Conservation (phyloP, 1,284 basidiomycete genomes). For the Melampsora larici-populina region DNA sequence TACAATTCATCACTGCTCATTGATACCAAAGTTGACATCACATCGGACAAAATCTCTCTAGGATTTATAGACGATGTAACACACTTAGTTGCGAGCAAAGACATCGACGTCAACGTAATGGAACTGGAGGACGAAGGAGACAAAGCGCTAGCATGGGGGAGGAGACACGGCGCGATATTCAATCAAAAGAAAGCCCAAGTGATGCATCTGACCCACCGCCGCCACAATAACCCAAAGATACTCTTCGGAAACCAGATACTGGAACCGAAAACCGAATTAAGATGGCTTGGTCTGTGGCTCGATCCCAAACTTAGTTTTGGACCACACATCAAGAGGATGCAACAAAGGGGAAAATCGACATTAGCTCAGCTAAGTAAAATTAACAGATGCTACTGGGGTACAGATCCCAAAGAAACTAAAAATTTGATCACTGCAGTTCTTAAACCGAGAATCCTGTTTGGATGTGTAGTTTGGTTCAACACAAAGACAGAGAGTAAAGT, state of each 20-base stretch:
- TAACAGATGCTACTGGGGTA: neutral
- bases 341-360: neutral
- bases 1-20: neutral
- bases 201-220: neutral
- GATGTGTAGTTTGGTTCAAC: neutral
- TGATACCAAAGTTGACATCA: neutral
- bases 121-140: neutral
- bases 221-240: neutral
- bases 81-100: neutral
- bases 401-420: neutral
- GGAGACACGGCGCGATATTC: neutral
- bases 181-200: slow-evolving; percentile 4
- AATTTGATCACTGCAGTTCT: neutral
- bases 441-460: neutral
- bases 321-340: neutral
- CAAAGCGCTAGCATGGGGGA: neutral
- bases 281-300: neutral
- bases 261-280: neutral
- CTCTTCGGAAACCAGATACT: neutral
- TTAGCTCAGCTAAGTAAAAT: neutral
- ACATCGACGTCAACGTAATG: neutral
- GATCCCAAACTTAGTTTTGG: neutral
- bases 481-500: neutral
- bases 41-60: neutral
- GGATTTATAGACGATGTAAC: slow-evolving; percentile 13